Evolutionary conservation across 140 eudicot genomes (phyloP), one percentile per base, ranked within the genome.

Genomic region (Bidens hawaiensis): DNA sequence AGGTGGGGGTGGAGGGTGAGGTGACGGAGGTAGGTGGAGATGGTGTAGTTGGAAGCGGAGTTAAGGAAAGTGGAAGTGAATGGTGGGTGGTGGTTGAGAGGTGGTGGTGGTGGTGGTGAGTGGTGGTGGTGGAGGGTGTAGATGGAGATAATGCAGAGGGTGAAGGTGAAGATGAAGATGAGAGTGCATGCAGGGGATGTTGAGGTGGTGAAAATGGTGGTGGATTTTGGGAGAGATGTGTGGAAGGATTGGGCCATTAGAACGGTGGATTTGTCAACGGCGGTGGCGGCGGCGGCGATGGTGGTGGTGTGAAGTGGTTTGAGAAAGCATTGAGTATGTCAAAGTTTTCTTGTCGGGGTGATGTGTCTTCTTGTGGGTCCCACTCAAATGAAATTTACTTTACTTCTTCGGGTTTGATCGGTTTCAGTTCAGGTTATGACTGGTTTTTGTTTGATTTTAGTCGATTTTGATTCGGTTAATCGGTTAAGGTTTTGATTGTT

Each of bases 1-100:
- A 90, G 81, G 62, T 90, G 97, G 67, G 97, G 94, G 68, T 74
- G 94, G 79, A 72, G 94, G 43, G 95, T 90, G 65, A 90, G 94
- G 75, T 74, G 78, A 81, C 75, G 88, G 79, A 86, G 97, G 79
- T 90, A 81, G 73, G 68, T 17, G 25, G 97, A 76, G 71, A 90
- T 36, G 56, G 95, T 90, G 76, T 57, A 66, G 71, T 90, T 87
- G 50, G 74, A 65, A 9, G 88, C 78, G 18, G 79, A 41, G 30
- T 79, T 74, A 33, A 90, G 79, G 60, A 86, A 90, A 16, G 80
- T 55, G 60, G 78, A 68, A 59, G 57, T 28, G 1, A 64, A 72
- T 5, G 72, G 79, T 54, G 68, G 69, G 30, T n/a, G 9, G 10
- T 13, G 59, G 55, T 12, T 52, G 50, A 12, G 19, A 3, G 43